Percentiles rank a stretch among this genome's conserved stretches.
Evolutionary conservation across 2,329 filamentous ascomycete species (phyloP).

Genomic region (Botryosphaeria dothidea): DNA sequence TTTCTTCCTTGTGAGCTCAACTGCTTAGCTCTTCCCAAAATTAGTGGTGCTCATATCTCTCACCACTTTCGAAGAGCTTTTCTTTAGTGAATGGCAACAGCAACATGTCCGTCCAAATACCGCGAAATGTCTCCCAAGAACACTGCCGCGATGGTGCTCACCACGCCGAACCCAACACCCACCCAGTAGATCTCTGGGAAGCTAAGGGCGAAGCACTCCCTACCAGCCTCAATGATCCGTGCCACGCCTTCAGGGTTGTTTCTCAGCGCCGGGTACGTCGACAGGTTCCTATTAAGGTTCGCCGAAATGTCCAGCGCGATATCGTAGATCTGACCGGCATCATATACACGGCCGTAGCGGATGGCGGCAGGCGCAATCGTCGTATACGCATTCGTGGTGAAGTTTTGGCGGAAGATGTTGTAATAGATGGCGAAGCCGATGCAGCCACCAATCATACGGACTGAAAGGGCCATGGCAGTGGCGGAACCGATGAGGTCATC

Average conservation of each 20-base stretch:
- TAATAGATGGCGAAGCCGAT: constrained; percentile 60
- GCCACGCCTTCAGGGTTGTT: constrained; percentile 43
- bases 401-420: constrained; percentile 34
- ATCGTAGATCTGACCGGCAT: constrained; percentile 51
- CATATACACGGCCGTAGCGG: constrained; percentile 26
- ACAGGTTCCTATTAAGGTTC: constrained; percentile 50
- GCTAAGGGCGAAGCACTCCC: constrained; percentile 57
- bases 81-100: neutral
- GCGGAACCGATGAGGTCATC: constrained; percentile 71
- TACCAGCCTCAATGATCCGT: constrained; percentile 54
- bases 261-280: constrained; percentile 46
- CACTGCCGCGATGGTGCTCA: constrained; percentile 58
- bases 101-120: constrained; percentile 14
- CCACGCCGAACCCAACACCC: constrained; percentile 62
- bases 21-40: no score
- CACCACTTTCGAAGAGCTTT: no score
- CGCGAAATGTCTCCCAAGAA: constrained; percentile 58
- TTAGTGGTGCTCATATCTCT: no score
- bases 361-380: constrained; percentile 27
- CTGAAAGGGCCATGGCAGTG: constrained; percentile 67
- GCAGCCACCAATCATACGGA: constrained; percentile 67
- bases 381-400: constrained; percentile 26
- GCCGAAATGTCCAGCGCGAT: constrained; percentile 46
- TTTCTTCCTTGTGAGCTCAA: no score
- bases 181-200: constrained; percentile 65